These are phyloP conservation scores for Pseudoperonospora humuli DNA, from an alignment of 352 stramenopile species.

Conservation along the genomic window DNA sequence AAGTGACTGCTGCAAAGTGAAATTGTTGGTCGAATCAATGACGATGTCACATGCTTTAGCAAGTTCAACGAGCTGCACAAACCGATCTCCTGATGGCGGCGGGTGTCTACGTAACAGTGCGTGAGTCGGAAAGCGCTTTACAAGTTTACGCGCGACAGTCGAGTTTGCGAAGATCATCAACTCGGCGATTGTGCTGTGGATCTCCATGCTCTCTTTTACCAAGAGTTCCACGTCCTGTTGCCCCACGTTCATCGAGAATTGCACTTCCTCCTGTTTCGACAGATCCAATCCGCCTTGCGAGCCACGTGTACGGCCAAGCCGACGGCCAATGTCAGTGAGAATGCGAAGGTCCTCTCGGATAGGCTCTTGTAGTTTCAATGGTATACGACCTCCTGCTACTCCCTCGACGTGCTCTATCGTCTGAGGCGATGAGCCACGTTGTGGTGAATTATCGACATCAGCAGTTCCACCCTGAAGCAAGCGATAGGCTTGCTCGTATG, in stretches of 20 bases:
- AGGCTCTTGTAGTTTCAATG: slow-evolving; percentile 37
- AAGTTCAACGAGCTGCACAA: slow-evolving; percentile 66
- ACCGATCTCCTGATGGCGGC: slow-evolving; percentile 63
- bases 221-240: slow-evolving; percentile 78
- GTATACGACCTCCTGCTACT: slow-evolving; percentile 63
- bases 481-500: slow-evolving; percentile 76
- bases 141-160: slow-evolving; percentile 81
- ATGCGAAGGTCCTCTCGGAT: slow-evolving; percentile 50
- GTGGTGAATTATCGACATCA: slow-evolving; percentile 33
- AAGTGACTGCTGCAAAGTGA: slow-evolving; percentile 74
- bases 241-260: slow-evolving; percentile 75
- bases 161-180: slow-evolving; percentile 92
- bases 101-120: slow-evolving; percentile 85
- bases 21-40: slow-evolving; percentile 77
- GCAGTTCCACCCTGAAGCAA: slow-evolving; percentile 61
- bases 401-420: slow-evolving; percentile 21
- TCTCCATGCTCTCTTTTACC: slow-evolving; percentile 88
- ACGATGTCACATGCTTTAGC: slow-evolving; percentile 59
- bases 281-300: slow-evolving; percentile 69
- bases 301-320: slow-evolving; percentile 44
- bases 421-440: background rate
- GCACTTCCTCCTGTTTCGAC: slow-evolving; percentile 78
- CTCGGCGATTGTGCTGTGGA: slow-evolving; percentile 90
- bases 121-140: slow-evolving; percentile 66
- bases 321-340: slow-evolving; percentile 59